Base-by-base conservation (phyloP, 169 alveolate genomes). In the Plasmodium coatneyi region DNA sequence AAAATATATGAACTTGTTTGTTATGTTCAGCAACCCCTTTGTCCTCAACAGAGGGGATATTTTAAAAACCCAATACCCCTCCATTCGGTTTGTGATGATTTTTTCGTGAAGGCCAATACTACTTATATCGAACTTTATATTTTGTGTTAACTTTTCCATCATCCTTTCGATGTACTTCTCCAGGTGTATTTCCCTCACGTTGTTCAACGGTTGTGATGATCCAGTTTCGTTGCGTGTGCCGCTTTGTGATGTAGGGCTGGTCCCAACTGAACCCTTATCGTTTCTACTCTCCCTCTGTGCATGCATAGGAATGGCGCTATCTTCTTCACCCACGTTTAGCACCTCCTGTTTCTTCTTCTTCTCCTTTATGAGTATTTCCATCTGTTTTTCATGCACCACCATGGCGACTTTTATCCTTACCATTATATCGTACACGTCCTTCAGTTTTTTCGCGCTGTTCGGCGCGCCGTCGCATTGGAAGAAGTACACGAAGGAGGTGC, bases 11-110 rank as follows among this genome's bases (percentile, higher is more conserved):
- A 96, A 97, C 28, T 96, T 92, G 72, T 95, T 95, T 52, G 97
- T 95, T 71, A 97, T 80, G 39, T 96, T 97, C 41, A 95, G 92
- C 52, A 96, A 83, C 12, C 98, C 98, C 56, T 98, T 96, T 43
- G 95, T 96, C 60, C 97, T 93, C 34, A 96, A 92, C 92, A 97
- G 95, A 1, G 97, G 95, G 41, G 97, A 96, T 82, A 97, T 82
- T 74, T 98, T 92, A 96, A 96, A 96, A 43, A 96, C 94, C 95
- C 92, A 96, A n/a, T 89, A 87, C 22, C 97, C 82, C 22, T 96
- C 97, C 39, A 95, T 80, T 41, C 83, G 81, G 1, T 96, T 96
- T 22, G 95, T 82, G 2, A 95, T 89, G 2, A 93, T 83, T 54
- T 90, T 96, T 86, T 96, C 97, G 81, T 96, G 89, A 1, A 92